Conservation (phyloP, 176 grass and related monocot genomes). For the Metroxylon sagu region DNA sequence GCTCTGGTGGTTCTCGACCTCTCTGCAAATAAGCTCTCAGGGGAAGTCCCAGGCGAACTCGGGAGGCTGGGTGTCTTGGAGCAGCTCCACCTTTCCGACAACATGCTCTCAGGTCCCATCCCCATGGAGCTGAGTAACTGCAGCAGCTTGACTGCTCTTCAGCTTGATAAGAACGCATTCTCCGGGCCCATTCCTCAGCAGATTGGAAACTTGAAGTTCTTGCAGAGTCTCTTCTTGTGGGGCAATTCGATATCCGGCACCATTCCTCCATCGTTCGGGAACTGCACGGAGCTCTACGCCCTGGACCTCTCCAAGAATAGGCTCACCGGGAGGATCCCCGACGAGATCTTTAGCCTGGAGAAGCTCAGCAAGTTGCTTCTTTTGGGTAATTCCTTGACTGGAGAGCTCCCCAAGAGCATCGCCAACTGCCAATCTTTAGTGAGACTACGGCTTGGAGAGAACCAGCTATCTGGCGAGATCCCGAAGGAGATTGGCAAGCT, state of each 20-base stretch:
- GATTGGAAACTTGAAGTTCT: slow-evolving; percentile 50
- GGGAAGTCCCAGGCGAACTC: slow-evolving; percentile 51
- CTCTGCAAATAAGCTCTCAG: slow-evolving; percentile 57
- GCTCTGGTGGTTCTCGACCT: slow-evolving; percentile 71
- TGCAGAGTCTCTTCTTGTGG: slow-evolving; percentile 82
- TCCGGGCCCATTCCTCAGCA: slow-evolving; percentile 47
- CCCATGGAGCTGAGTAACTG: slow-evolving; percentile 55
- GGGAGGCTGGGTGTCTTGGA: slow-evolving; percentile 50
- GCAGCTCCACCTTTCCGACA: slow-evolving; percentile 86
- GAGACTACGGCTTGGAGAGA: slow-evolving; percentile 79
- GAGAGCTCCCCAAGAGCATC: slow-evolving; percentile 43
- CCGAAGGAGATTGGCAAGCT: slow-evolving; percentile 69
- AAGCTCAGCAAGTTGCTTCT: slow-evolving; percentile 97
- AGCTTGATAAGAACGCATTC: slow-evolving; percentile 78
- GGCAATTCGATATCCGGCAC: slow-evolving; percentile 55
- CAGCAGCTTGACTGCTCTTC: slow-evolving; percentile 71
- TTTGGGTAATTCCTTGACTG: slow-evolving; percentile 67
- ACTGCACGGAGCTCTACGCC: slow-evolving; percentile 71
- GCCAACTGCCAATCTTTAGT: slow-evolving; percentile 71
- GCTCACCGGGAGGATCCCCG: slow-evolving; percentile 52
- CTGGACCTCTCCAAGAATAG: slow-evolving; percentile 82
- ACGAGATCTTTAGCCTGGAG: slow-evolving; percentile 68
- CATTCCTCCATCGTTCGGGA: slow-evolving; percentile 51
- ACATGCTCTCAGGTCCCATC: slow-evolving; percentile 52
- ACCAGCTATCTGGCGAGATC: slow-evolving; percentile 60